Conservation (phyloP, 164 flowering plant genomes). For the Chloranthus sessilifolius region DNA sequence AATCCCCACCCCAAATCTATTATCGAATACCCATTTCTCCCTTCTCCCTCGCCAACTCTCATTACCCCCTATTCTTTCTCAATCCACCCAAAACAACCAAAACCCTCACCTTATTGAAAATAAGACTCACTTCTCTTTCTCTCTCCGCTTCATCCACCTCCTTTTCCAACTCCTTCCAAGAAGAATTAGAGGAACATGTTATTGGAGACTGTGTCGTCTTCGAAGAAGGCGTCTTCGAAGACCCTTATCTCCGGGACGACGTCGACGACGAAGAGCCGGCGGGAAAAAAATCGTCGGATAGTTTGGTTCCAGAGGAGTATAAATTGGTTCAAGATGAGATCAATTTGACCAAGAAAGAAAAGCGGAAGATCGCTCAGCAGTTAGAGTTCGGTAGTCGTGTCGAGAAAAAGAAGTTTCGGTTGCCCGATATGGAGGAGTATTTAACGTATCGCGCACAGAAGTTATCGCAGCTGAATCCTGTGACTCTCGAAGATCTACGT, state of each 20-base stretch:
- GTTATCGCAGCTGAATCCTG: constrained; percentile 50
- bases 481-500: constrained; percentile 54
- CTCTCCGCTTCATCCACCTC: constrained; percentile 20
- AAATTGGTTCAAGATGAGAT: constrained; percentile 45
- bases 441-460: constrained; percentile 38
- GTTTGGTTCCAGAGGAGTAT: constrained; percentile 75
- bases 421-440: constrained; percentile 38
- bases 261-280: constrained; percentile 5
- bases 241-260: constrained; percentile 39
- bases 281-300: constrained; percentile 26
- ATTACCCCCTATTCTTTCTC: background rate
- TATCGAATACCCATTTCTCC: constrained; percentile 10
- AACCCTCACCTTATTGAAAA: constrained; percentile 12
- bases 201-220: constrained; percentile 84
- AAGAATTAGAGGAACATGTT: constrained; percentile 39
- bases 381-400: constrained; percentile 46
- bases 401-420: constrained; percentile 41
- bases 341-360: constrained; percentile 79
- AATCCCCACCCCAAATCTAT: constrained; percentile 19
- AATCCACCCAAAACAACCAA: constrained; percentile 3
- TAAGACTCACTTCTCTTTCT: constrained; percentile 13
- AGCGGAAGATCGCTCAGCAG: constrained; percentile 53
- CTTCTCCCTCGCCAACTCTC: constrained; percentile 7
- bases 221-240: constrained; percentile 82
- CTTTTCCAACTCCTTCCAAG: constrained; percentile 7